These are phyloP conservation scores for Nothopassalora personata DNA, from an alignment of 2,329 filamentous ascomycete genomes.

Conservation along the genomic window DNA sequence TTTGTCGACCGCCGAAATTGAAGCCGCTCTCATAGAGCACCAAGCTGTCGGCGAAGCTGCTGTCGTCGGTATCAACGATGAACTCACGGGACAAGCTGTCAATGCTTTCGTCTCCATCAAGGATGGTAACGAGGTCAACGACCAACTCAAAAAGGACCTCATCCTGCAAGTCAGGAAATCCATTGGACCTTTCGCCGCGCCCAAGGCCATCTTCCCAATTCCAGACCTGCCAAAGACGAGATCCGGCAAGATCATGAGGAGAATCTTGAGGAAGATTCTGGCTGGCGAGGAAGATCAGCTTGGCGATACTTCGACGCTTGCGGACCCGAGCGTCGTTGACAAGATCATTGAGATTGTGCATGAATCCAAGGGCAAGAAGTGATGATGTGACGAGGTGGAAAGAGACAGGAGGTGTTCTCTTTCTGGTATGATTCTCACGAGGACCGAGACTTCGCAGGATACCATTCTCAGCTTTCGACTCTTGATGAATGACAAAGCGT, in stretches of 20 bases:
- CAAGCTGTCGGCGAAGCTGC: constrained; percentile 84
- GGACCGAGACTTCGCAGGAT: background rate
- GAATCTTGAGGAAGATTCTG: constrained; percentile 93
- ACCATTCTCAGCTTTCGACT: background rate
- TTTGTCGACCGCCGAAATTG: constrained; percentile 94
- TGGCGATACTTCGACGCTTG: constrained; percentile 88
- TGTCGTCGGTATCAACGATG: constrained; percentile 87
- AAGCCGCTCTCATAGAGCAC: constrained; percentile 93
- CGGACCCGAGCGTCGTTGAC: constrained; percentile 80
- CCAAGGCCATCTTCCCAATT: constrained; percentile 86
- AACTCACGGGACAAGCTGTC: constrained; percentile 93
- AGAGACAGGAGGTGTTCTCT: background rate
- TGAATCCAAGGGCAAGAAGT: constrained; percentile 46
- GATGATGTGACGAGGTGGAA: background rate
- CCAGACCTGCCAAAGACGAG: constrained; percentile 95
- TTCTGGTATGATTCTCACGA: background rate
- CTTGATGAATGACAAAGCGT: background rate
- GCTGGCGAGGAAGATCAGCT: constrained; percentile 96
- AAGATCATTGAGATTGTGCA: constrained; percentile 84
- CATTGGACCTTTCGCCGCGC: constrained; percentile 94
- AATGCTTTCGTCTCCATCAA: constrained; percentile 95
- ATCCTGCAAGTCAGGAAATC: constrained; percentile 93
- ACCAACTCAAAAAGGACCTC: constrained; percentile 86
- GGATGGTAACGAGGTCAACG: constrained; percentile 68
- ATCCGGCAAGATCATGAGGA: constrained; percentile 97